Evolutionary conservation across 306 rosid species (phyloP).

Genomic region (Gillenia trifoliata): DNA sequence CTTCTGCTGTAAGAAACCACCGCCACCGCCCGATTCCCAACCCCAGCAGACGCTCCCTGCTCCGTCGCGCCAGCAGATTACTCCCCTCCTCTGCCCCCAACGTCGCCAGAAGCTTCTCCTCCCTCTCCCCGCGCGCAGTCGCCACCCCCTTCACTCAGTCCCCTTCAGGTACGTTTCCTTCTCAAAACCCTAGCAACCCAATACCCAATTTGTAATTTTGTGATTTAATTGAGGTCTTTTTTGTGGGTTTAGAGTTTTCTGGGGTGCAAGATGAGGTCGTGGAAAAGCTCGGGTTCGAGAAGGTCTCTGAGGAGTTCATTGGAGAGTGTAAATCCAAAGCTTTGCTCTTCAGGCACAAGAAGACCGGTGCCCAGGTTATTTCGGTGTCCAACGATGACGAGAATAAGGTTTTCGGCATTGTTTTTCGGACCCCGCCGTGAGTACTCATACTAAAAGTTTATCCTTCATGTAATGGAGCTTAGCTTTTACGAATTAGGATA

Average conservation of each 20-base stretch:
- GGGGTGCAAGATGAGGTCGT: conserved; percentile 61
- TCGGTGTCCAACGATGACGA: conserved; percentile 86
- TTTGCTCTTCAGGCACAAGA: conserved; percentile 64
- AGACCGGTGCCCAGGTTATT: conserved; percentile 87
- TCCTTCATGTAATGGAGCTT: not conserved
- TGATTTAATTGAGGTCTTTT: conserved; percentile 8
- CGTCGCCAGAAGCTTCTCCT: conserved; percentile 40
- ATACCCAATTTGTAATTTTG: not conserved
- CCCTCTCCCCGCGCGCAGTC: conserved; percentile 58
- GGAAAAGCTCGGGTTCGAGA: conserved; percentile 68
- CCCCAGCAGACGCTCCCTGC: conserved; percentile 23
- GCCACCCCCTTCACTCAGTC: conserved; percentile 44
- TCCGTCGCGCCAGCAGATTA: conserved; percentile 43
- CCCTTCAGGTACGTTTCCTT: conserved; percentile 38
- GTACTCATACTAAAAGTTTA: not conserved
- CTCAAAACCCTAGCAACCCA: conserved; percentile 1
- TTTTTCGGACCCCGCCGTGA: conserved; percentile 96
- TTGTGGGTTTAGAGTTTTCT: conserved; percentile 31
- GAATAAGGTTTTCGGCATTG: conserved; percentile 95
- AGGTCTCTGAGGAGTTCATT: conserved; percentile 70
- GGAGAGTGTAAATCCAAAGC: conserved; percentile 90
- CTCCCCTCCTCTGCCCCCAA: conserved; percentile 16
- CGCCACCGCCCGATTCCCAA: conserved; percentile 14
- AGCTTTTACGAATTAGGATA: not conserved
- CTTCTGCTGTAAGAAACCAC: conserved; percentile 17